Conservation (phyloP, 2,329 filamentous ascomycete species). For the Aspergillus transmontanensis region DNA sequence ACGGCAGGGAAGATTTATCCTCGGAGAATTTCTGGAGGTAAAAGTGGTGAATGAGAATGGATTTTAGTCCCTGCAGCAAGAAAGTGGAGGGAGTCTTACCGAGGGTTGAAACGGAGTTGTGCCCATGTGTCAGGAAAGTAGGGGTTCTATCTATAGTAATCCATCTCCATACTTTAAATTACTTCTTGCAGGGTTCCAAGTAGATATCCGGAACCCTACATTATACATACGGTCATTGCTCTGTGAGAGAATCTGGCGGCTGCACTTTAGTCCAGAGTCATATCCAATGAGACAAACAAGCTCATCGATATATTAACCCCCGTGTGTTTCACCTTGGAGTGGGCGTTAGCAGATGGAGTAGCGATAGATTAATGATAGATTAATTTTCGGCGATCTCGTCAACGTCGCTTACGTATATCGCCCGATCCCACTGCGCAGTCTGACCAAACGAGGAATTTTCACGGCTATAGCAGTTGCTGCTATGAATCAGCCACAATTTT, state of each 20-base stretch:
- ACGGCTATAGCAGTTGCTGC: constrained; percentile 7
- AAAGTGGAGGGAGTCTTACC: background rate
- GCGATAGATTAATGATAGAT: constrained; percentile 6
- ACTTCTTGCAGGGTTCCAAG: no score
- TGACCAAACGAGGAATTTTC: constrained; percentile 22
- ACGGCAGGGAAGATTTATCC: background rate
- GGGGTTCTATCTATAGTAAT: background rate
- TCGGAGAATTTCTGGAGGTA: background rate
- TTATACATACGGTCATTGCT: no score
- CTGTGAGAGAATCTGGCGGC: no score
- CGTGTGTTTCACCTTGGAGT: background rate
- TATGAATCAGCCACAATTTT: background rate
- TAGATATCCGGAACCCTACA: no score
- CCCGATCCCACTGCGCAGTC: constrained; percentile 18
- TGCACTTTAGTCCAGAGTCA: background rate
- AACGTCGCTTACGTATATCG: constrained; percentile 19
- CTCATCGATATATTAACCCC: background rate
- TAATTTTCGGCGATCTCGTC: constrained; percentile 10
- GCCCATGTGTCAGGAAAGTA: background rate
- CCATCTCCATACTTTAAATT: background rate
- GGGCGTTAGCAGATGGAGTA: background rate
- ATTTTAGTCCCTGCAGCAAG: background rate
- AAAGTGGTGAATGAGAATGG: background rate
- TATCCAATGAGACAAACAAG: constrained; percentile 1
- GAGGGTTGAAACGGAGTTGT: background rate